A percentile compares a stretch with the other conserved stretches of the same genome.
Conservation (phyloP, 345 rosid species). For the Nasturtium officinale region DNA sequence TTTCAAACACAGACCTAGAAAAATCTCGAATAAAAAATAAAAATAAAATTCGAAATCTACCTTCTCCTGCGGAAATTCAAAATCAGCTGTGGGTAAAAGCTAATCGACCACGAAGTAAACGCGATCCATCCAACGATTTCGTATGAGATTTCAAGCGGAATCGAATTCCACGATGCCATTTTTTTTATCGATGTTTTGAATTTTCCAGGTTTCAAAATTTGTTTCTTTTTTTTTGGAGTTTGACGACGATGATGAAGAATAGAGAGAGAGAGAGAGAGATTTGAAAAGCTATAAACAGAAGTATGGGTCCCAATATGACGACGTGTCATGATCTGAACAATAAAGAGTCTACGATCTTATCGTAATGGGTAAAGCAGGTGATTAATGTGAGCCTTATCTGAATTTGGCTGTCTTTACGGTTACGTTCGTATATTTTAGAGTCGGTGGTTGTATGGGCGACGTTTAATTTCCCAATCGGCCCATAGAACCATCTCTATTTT, state of each 20-base stretch:
- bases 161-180: constrained; percentile 91
- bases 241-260: background rate
- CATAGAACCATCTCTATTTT: too few relatives aligned
- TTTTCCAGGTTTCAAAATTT: background rate
- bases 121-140: constrained; percentile 78
- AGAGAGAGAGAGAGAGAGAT: background rate
- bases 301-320: constrained; percentile 15
- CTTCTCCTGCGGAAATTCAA: constrained; percentile 77
- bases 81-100: constrained; percentile 88
- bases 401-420: constrained; percentile 16
- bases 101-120: constrained; percentile 76
- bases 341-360: background rate
- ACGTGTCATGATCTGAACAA: constrained; percentile 26
- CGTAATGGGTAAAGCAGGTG: constrained; percentile 6
- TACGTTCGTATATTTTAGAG: background rate
- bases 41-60: background rate
- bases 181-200: background rate
- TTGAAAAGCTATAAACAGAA: background rate
- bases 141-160: constrained; percentile 63
- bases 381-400: constrained; percentile 6
- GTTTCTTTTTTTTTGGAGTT: background rate
- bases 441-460: too few relatives aligned
- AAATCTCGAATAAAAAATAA: background rate
- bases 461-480: too few relatives aligned
- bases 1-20: background rate